phyloP scores from a whole-genome alignment of 2,329 filamentous ascomycete genomes.

The Fulvia fulva region DNA sequence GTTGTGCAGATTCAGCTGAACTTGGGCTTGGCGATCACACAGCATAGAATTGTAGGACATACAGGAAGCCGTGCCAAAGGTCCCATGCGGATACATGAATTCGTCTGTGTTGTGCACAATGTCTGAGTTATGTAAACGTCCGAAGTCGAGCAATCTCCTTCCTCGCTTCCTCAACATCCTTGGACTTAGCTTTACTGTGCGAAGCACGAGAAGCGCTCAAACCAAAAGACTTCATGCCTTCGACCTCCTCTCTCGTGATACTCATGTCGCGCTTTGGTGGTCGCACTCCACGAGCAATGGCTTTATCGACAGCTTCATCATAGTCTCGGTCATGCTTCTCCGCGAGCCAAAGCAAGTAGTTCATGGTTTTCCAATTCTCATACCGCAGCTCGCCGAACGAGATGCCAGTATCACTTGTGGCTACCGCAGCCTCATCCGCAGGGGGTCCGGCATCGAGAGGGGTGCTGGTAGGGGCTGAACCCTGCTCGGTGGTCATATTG shows the following conservation, averaged over 20 bases:
- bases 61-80: too few relatives aligned
- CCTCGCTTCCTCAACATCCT: neutral
- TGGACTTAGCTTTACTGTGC: neutral
- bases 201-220: neutral
- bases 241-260: neutral
- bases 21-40: too few relatives aligned
- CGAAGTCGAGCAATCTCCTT: neutral
- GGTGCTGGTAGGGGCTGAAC: conserved; percentile 7
- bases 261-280: conserved; percentile 1
- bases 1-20: too few relatives aligned
- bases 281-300: neutral
- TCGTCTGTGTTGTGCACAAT: too few relatives aligned
- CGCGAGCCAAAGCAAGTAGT: conserved; percentile 40
- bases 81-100: too few relatives aligned
- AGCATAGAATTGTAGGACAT: too few relatives aligned
- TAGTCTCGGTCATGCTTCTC: conserved; percentile 28
- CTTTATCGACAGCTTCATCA: conserved; percentile 13
- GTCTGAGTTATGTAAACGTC: too few relatives aligned
- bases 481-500: conserved; percentile 41
- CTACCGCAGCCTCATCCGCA: neutral
- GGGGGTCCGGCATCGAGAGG: neutral
- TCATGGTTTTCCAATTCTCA: conserved; percentile 48
- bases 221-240: neutral
- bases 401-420: conserved; percentile 27
- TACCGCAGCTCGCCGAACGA: conserved; percentile 46